Conservation (phyloP, 139 green algal species). For the Desmodesmus armatus region DNA sequence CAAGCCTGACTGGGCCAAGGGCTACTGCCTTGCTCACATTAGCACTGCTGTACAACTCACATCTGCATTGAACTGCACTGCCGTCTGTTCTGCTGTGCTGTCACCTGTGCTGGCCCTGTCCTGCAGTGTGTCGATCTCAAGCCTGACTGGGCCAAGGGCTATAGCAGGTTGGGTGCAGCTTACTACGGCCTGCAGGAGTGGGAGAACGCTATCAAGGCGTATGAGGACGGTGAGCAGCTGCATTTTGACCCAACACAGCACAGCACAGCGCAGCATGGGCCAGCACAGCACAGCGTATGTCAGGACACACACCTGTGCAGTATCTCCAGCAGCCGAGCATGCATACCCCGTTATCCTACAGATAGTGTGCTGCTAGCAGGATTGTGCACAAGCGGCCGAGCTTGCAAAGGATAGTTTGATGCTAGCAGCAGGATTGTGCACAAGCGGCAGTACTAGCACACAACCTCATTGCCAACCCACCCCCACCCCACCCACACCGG, state of each 20-base stretch:
- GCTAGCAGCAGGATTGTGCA: too few species aligned
- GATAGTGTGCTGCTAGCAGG: too few species aligned
- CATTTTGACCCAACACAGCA: not conserved
- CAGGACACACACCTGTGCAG: too few species aligned
- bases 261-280: not conserved
- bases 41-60: too few species aligned
- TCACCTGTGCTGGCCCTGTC: not conserved
- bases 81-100: not conserved
- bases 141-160: conserved; percentile 95
- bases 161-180: conserved; percentile 91
- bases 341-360: too few species aligned
- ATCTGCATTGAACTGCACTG: not conserved
- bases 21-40: conserved; percentile 84
- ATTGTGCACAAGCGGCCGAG: too few species aligned
- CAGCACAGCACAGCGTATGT: not conserved
- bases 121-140: conserved; percentile 86
- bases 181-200: conserved; percentile 76
- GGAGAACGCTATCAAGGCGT: conserved; percentile 83
- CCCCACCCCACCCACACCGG: not conserved
- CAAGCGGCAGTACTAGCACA: too few species aligned
- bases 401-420: too few species aligned
- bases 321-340: too few species aligned
- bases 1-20: conserved; percentile 95
- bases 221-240: conserved; percentile 72
- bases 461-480: too few species aligned